Conservation (phyloP, 345 rosid species). For the Cardamine resedifolia region DNA sequence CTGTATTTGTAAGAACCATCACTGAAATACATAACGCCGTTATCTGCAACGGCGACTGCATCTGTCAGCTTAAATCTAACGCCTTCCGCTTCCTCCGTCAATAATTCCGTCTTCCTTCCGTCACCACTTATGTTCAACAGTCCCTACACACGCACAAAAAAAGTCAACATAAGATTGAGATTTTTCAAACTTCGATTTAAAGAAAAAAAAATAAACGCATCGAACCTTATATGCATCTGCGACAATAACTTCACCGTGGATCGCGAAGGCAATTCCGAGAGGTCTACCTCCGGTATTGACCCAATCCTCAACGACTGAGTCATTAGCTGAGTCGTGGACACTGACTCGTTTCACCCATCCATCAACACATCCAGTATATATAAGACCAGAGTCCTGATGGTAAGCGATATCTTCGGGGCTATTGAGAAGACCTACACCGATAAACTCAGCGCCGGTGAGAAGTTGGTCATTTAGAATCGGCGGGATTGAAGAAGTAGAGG, state of each 20-base stretch:
- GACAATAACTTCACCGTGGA: slow-evolving; percentile 48
- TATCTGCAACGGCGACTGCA: slow-evolving; percentile 57
- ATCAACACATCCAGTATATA: slow-evolving; percentile 63
- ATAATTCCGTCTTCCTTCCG: slow-evolving; percentile 43
- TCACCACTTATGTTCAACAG: slow-evolving; percentile 51
- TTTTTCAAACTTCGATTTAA: background rate
- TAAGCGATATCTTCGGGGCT: slow-evolving; percentile 69
- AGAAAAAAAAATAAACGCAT: background rate
- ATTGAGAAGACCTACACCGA: slow-evolving; percentile 46
- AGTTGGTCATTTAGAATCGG: slow-evolving; percentile 32
- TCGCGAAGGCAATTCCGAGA: slow-evolving; percentile 65
- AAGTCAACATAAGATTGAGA: background rate
- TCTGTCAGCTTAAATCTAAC: slow-evolving; percentile 62
- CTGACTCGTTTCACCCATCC: slow-evolving; percentile 85
- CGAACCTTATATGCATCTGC: slow-evolving; percentile 75
- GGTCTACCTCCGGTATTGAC: slow-evolving; percentile 83
- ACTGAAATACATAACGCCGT: slow-evolving; percentile 71
- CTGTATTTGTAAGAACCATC: slow-evolving; percentile 66
- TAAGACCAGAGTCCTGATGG: slow-evolving; percentile 38
- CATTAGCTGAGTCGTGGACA: slow-evolving; percentile 34
- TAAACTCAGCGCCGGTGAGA: slow-evolving; percentile 47
- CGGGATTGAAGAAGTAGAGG: slow-evolving; percentile 12
- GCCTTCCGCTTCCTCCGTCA: slow-evolving; percentile 68
- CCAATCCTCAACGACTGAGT: slow-evolving; percentile 59
- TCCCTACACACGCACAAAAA: slow-evolving; percentile 49